Conservation (phyloP, 129 eudicot genomes). For the Smallanthus sonchifolius region DNA sequence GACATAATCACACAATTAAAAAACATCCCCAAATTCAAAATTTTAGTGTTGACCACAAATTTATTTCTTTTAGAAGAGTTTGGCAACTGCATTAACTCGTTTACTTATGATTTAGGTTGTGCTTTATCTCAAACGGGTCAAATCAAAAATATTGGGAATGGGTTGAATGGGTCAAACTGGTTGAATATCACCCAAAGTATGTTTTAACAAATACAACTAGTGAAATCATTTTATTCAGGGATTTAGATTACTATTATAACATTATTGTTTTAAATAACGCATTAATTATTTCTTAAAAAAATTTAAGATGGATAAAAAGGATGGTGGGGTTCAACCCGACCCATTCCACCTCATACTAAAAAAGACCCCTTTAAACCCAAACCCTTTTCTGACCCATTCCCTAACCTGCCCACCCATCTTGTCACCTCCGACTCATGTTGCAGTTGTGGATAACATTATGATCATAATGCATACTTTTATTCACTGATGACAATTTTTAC, state of each 20-base stretch:
- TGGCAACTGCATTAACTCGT: background rate
- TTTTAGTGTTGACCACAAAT: background rate
- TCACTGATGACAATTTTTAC: constrained; percentile 12
- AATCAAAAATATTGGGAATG: no score
- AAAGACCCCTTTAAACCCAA: background rate
- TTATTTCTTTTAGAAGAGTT: background rate
- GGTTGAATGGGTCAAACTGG: background rate
- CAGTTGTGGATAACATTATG: background rate
- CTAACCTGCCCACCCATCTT: no score
- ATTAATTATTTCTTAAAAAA: background rate
- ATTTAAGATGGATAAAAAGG: background rate
- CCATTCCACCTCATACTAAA: background rate
- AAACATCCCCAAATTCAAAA: background rate
- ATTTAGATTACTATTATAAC: background rate
- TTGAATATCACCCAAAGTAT: background rate
- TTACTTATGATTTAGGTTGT: background rate
- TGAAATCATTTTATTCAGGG: background rate
- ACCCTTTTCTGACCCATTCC: background rate
- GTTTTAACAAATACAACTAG: background rate
- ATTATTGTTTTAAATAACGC: background rate
- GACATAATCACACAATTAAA: background rate
- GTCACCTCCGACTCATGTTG: background rate
- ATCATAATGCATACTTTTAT: constrained; percentile 1
- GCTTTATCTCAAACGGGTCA: background rate
- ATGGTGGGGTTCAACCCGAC: background rate